These are phyloP conservation scores for Lichtheimia hyalospora DNA, from an alignment of 371 early-diverging fungal genomes.

Conservation along the genomic window DNA sequence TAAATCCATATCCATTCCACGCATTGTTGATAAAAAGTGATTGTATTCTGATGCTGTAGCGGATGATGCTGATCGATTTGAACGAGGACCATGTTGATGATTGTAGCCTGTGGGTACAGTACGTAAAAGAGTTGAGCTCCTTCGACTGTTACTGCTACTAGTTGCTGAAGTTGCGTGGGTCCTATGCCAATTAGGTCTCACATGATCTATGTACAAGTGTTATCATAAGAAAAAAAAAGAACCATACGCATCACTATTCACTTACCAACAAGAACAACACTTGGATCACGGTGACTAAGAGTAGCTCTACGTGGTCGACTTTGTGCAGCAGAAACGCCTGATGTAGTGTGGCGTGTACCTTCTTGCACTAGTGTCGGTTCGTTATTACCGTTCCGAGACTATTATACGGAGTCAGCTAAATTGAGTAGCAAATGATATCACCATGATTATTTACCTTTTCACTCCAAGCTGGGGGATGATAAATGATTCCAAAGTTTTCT, in stretches of 20 bases:
- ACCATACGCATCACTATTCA: not conserved
- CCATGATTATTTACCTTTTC: not conserved
- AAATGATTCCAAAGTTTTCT: conserved; percentile 82
- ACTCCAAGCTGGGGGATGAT: conserved; percentile 49
- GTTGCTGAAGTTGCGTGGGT: not conserved
- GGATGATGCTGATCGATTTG: conserved; percentile 42
- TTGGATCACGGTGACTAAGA: conserved; percentile 58
- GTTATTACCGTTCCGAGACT: too few relatives aligned
- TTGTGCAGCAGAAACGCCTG: conserved; percentile 27
- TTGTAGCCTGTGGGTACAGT: conserved; percentile 2
- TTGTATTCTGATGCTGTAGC: conserved; percentile 57
- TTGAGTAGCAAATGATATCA: too few relatives aligned
- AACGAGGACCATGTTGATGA: conserved; percentile 20
- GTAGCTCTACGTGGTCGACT: conserved; percentile 53
- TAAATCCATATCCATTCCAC: conserved; percentile 75
- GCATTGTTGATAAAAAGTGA: conserved; percentile 40
- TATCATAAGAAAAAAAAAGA: conserved; percentile 1
- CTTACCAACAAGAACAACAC: conserved; percentile 76
- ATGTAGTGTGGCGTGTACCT: conserved; percentile 34
- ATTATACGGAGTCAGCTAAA: too few relatives aligned
- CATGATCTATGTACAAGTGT: conserved; percentile 56
- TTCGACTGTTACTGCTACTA: not conserved
- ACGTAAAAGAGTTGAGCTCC: conserved; percentile 8
- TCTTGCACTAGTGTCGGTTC: too few relatives aligned
- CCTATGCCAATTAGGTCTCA: conserved; percentile 69